Conservation (phyloP, 2,329 filamentous ascomycete species). For the Ophiostoma triangulosporum region DNA sequence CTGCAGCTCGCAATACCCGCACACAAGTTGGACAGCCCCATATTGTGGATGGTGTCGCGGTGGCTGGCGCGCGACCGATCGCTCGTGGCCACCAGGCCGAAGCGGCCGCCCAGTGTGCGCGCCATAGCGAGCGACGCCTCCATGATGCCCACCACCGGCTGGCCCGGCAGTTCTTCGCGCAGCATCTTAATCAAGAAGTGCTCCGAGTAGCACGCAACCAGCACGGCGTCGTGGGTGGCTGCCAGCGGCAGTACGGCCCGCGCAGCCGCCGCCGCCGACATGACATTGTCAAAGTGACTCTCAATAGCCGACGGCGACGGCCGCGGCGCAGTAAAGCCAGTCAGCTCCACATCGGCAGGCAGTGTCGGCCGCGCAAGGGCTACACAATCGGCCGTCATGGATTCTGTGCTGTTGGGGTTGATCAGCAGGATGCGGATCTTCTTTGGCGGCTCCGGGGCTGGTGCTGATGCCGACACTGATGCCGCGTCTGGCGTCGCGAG, state of each 20-base stretch:
- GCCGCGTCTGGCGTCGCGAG: background rate
- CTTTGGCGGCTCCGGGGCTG: background rate
- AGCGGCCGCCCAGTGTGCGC: slow-evolving; percentile 12
- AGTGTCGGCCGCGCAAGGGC: slow-evolving; percentile 10
- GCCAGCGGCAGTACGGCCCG: slow-evolving; percentile 14
- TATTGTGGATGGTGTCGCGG: slow-evolving; percentile 11
- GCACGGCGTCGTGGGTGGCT: slow-evolving; percentile 13
- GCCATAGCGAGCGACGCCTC: slow-evolving; percentile 14
- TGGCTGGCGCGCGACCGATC: slow-evolving; percentile 9
- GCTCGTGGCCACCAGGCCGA: slow-evolving; percentile 12
- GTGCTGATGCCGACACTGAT: background rate
- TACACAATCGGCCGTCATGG: slow-evolving; percentile 13
- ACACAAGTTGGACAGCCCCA: slow-evolving; percentile 12
- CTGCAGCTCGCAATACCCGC: slow-evolving; percentile 13
- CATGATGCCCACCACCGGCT: slow-evolving; percentile 14
- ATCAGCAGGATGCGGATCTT: slow-evolving; percentile 13
- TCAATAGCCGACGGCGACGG: slow-evolving; percentile 12
- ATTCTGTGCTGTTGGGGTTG: slow-evolving; percentile 13
- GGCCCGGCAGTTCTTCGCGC: slow-evolving; percentile 12
- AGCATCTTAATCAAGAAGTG: slow-evolving; percentile 13
- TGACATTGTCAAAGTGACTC: slow-evolving; percentile 13
- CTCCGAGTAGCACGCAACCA: slow-evolving; percentile 16
- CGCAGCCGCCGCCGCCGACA: slow-evolving; percentile 13
- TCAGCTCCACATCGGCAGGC: slow-evolving; percentile 11
- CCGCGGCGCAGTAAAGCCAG: slow-evolving; percentile 12